These are phyloP conservation scores for Sporothrix humicola DNA, from an alignment of 2,329 filamentous ascomycete species.

Conservation along the genomic window DNA sequence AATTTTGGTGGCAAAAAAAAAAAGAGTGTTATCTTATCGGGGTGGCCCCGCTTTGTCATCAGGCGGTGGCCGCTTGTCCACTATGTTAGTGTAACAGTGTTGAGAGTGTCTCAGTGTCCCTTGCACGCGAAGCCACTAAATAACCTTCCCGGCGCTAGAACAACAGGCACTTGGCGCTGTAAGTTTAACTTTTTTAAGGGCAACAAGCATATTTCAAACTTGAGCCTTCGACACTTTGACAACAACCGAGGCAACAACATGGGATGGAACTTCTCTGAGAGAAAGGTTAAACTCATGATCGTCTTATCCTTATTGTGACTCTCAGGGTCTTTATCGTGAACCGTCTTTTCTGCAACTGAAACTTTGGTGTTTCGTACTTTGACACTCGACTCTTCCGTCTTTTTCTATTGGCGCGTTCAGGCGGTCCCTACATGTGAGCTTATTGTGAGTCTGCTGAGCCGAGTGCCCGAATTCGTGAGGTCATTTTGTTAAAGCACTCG, in stretches of 20 bases:
- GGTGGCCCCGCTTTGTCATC: not conserved
- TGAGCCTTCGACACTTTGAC: not conserved
- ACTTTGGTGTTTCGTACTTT: slow-evolving; percentile 29
- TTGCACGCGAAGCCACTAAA: not conserved
- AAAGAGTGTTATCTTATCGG: slow-evolving; percentile 30
- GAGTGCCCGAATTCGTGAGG: not conserved
- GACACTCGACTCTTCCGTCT: not conserved
- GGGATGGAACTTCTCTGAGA: too few relatives aligned
- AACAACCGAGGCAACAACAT: slow-evolving; percentile 10
- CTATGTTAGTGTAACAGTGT: not conserved
- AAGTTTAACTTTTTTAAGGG: not conserved
- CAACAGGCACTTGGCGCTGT: slow-evolving; percentile 17
- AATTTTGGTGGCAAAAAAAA: slow-evolving; percentile 26
- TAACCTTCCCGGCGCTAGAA: slow-evolving; percentile 17
- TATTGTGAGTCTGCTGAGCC: not conserved
- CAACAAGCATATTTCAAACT: slow-evolving; percentile 9
- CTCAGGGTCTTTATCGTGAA: not conserved
- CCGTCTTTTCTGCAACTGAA: slow-evolving; percentile 23
- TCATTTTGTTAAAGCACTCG: not conserved
- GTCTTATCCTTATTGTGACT: not conserved
- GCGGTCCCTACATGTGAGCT: slow-evolving; percentile 1
- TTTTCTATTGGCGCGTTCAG: slow-evolving; percentile 19
- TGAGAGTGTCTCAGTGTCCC: not conserved
- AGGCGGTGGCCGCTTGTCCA: not conserved
- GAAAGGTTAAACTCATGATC: not conserved